Percentiles rank a stretch among this genome's conserved stretches.
These are phyloP conservation scores for Raphanus hybrid DNA, from an alignment of 441 rosid genomes.

Conservation along the genomic window DNA sequence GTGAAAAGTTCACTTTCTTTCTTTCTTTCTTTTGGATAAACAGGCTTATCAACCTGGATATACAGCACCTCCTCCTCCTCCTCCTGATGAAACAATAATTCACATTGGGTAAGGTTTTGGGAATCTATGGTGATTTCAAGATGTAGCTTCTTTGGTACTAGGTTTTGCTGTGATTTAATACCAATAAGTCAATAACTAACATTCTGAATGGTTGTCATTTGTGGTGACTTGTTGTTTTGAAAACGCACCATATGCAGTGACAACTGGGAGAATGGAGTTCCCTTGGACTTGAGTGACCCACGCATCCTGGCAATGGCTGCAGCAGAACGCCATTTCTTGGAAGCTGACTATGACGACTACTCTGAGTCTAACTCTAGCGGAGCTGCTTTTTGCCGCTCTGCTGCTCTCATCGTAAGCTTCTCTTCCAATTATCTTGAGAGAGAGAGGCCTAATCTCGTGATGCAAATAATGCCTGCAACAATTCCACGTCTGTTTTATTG, in stretches of 20 bases:
- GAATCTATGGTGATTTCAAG: not conserved
- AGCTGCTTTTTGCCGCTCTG: constrained; percentile 83
- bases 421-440: not conserved
- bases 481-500: constrained; percentile 9
- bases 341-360: constrained; percentile 74
- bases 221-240: too few relatives aligned
- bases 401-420: constrained; percentile 66
- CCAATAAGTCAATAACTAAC: not conserved
- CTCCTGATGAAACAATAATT: constrained; percentile 58
- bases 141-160: not conserved
- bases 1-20: not conserved
- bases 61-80: constrained; percentile 73
- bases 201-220: too few relatives aligned
- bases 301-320: constrained; percentile 76
- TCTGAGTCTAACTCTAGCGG: constrained; percentile 72
- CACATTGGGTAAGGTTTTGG: constrained; percentile 59
- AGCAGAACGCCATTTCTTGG: constrained; percentile 76
- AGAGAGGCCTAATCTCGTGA: not conserved
- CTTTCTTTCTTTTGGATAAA: not conserved
- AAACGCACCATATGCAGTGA: constrained; percentile 45
- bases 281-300: constrained; percentile 70
- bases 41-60: constrained; percentile 76
- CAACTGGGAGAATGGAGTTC: constrained; percentile 64
- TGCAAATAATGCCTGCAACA: constrained; percentile 17
- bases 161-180: not conserved